Percentiles rank a stretch among this genome's conserved stretches.
Conservation (phyloP, 352 stramenopile genomes). For the Phytophthora multivora region DNA sequence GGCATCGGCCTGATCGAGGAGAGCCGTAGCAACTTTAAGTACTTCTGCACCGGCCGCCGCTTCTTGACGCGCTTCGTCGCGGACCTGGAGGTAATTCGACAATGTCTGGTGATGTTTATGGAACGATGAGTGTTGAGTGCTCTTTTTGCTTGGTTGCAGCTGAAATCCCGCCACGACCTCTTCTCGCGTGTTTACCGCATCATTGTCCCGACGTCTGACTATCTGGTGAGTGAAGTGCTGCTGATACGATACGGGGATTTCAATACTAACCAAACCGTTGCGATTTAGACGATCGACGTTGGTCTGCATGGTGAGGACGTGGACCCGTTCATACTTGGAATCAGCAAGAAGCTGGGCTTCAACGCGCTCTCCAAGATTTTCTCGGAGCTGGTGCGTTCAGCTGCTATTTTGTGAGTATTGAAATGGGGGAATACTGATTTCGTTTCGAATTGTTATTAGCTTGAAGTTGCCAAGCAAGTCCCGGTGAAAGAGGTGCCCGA, state of each 20-base stretch:
- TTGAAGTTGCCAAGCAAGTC: constrained; percentile 68
- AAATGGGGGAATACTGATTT: not conserved
- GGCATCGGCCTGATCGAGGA: constrained; percentile 71
- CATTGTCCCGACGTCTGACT: constrained; percentile 53
- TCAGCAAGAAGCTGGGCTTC: constrained; percentile 80
- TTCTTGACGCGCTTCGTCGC: constrained; percentile 77
- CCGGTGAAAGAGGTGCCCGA: constrained; percentile 59
- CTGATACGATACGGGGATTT: not conserved
- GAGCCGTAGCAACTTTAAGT: constrained; percentile 82
- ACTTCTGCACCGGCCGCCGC: constrained; percentile 81
- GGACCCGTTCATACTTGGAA: constrained; percentile 72
- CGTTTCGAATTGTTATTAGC: constrained; percentile 32
- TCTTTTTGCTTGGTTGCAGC: constrained; percentile 20
- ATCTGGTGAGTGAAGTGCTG: constrained; percentile 39
- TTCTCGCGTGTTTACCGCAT: constrained; percentile 60
- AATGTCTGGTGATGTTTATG: not conserved
- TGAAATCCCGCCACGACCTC: constrained; percentile 66
- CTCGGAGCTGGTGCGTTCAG: constrained; percentile 59
- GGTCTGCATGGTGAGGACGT: constrained; percentile 58
- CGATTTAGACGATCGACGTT: constrained; percentile 67
- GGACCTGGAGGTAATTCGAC: constrained; percentile 53
- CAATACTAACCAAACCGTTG: not conserved
- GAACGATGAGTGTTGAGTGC: not conserved
- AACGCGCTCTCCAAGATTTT: constrained; percentile 72
- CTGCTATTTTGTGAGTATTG: not conserved